These are phyloP conservation scores for Paracoccidioides lutzii DNA, from an alignment of 2,329 filamentous ascomycete genomes.

Conservation along the genomic window DNA sequence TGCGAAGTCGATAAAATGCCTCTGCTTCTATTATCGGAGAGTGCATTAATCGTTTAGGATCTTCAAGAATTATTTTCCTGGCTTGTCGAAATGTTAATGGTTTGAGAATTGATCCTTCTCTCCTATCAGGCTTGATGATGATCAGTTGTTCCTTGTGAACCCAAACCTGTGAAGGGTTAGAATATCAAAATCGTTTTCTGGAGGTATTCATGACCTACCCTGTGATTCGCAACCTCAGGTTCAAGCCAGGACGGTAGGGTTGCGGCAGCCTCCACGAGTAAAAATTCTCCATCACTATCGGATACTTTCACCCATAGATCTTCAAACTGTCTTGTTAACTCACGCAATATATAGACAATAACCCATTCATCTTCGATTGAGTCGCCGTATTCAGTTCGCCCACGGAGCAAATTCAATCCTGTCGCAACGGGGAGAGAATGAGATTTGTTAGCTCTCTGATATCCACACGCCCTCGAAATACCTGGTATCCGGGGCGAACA, in stretches of 20 bases:
- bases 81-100: slow-evolving; percentile 54
- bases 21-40: slow-evolving; percentile 69
- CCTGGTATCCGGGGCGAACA: slow-evolving; percentile 5
- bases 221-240: slow-evolving; percentile 75
- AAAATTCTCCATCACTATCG: slow-evolving; percentile 88
- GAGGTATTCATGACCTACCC: slow-evolving; percentile 33
- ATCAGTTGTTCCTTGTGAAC: slow-evolving; percentile 63
- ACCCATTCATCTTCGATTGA: slow-evolving; percentile 97
- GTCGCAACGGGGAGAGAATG: not conserved
- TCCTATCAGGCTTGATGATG: slow-evolving; percentile 53
- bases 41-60: slow-evolving; percentile 49
- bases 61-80: slow-evolving; percentile 44
- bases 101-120: slow-evolving; percentile 25
- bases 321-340: slow-evolving; percentile 60
- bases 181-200: not conserved
- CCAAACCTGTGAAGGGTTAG: slow-evolving; percentile 50
- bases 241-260: slow-evolving; percentile 80
- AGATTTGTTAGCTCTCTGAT: slow-evolving; percentile 10
- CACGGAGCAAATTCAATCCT: slow-evolving; percentile 51
- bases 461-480: not conserved
- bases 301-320: slow-evolving; percentile 70
- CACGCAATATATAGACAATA: slow-evolving; percentile 74
- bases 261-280: slow-evolving; percentile 86
- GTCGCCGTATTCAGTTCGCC: slow-evolving; percentile 78
- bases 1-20: slow-evolving; percentile 75